Evolutionary conservation across 2,329 filamentous ascomycete genomes (phyloP).

Genomic region (Fusarium robinianum): DNA sequence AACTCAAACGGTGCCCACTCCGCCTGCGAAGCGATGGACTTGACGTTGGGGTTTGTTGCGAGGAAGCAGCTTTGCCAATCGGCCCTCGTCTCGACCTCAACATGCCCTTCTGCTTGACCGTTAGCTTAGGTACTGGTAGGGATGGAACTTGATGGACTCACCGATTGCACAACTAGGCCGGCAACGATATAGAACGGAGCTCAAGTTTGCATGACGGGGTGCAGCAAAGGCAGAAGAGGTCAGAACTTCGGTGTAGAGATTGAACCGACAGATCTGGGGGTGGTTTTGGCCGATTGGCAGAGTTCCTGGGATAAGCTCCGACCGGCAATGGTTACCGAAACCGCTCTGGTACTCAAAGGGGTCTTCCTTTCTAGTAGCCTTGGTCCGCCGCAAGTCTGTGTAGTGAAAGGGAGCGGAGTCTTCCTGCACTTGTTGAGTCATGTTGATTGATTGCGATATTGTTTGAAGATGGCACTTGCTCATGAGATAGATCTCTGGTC

Average conservation of each 20-base stretch:
- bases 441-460: too few species aligned
- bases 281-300: constrained; percentile 50
- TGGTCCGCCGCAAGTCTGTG: too few species aligned
- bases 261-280: constrained; percentile 45
- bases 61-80: constrained; percentile 14
- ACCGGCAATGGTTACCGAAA: constrained; percentile 52
- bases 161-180: constrained; percentile 34
- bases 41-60: constrained; percentile 21
- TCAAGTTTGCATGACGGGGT: constrained; percentile 34
- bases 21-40: constrained; percentile 23
- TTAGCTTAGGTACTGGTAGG: not conserved
- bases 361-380: constrained; percentile 44
- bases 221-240: constrained; percentile 43
- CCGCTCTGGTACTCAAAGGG: constrained; percentile 59
- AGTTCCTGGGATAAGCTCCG: constrained; percentile 50
- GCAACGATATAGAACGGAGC: constrained; percentile 36
- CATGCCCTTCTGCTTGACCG: not conserved
- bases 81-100: too few species aligned
- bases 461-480: too few species aligned
- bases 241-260: constrained; percentile 49
- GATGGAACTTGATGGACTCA: not conserved
- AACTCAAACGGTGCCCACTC: constrained; percentile 22
- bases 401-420: too few species aligned
- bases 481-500: too few species aligned
- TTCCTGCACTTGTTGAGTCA: too few species aligned